These are phyloP conservation scores for Hanseniaspora taiwanica DNA, from an alignment of 805 yeast species.

Conservation along the genomic window DNA sequence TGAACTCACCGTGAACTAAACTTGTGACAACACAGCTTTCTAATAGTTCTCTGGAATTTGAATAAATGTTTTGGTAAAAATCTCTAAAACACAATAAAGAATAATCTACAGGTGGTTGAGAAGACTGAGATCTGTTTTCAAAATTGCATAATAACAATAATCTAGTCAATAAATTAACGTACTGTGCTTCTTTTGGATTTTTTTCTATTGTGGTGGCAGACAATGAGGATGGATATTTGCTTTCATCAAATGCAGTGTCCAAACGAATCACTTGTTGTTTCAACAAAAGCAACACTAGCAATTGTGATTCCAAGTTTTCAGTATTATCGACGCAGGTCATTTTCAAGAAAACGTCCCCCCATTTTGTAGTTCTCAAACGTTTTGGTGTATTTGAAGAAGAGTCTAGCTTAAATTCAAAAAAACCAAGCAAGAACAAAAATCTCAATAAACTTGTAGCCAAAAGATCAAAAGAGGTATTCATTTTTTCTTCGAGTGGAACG, in stretches of 20 bases:
- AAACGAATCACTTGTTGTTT: conserved; percentile 16
- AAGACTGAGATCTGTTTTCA: conserved; percentile 39
- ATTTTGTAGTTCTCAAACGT: conserved; percentile 20
- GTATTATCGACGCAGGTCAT: conserved; percentile 21
- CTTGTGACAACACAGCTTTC: conserved; percentile 39
- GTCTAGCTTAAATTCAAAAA: conserved; percentile 28
- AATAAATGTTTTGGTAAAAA: conserved; percentile 39
- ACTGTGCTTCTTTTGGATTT: conserved; percentile 25
- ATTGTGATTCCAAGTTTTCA: conserved; percentile 29
- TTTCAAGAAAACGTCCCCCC: conserved; percentile 37
- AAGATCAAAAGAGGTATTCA: conserved; percentile 37
- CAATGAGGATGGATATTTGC: conserved; percentile 14
- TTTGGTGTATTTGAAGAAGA: conserved; percentile 25
- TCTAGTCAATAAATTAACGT: conserved; percentile 34
- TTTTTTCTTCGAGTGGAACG: conserved; percentile 18
- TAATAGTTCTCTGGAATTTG: conserved; percentile 38
- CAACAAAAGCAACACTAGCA: conserved; percentile 31
- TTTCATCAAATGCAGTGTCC: conserved; percentile 13
- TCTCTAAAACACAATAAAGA: conserved; percentile 55
- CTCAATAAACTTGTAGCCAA: conserved; percentile 45
- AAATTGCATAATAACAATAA: conserved; percentile 33
- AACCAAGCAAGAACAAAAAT: conserved; percentile 36
- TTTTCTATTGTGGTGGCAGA: conserved; percentile 29
- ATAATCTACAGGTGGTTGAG: conserved; percentile 60
- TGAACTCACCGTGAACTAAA: conserved; percentile 42